Conservation (phyloP, 208 protist species). For the Crithidia brevicula region DNA sequence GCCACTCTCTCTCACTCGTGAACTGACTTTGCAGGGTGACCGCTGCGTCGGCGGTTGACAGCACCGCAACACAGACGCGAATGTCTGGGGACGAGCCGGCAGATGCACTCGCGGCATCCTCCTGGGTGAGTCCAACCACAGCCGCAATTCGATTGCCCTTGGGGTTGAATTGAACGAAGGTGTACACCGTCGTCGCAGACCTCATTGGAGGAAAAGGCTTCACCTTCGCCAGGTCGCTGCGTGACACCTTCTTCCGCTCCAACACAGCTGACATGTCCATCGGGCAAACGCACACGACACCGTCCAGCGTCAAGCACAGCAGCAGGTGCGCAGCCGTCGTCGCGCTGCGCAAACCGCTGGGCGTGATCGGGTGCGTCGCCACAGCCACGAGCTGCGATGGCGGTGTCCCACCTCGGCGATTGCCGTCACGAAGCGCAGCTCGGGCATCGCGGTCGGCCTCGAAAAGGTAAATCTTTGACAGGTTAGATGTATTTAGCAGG, state of each 20-base stretch:
- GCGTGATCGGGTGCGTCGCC: slow-evolving; percentile 14
- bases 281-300: slow-evolving; percentile 27
- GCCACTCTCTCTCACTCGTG: slow-evolving; percentile 17
- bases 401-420: background rate
- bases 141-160: slow-evolving; percentile 18
- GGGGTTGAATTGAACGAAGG: slow-evolving; percentile 25
- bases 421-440: slow-evolving; percentile 3
- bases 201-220: slow-evolving; percentile 18
- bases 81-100: background rate
- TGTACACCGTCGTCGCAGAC: slow-evolving; percentile 14
- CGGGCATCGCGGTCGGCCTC: slow-evolving; percentile 33
- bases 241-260: slow-evolving; percentile 40
- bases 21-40: slow-evolving; percentile 17
- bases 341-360: background rate
- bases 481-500: slow-evolving; percentile 69
- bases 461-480: slow-evolving; percentile 74
- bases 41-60: slow-evolving; percentile 11
- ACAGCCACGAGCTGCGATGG: slow-evolving; percentile 30
- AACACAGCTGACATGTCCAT: slow-evolving; percentile 39
- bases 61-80: slow-evolving; percentile 19
- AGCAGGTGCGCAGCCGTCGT: slow-evolving; percentile 15
- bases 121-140: slow-evolving; percentile 12
- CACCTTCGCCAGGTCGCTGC: slow-evolving; percentile 33
- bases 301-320: slow-evolving; percentile 35
- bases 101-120: background rate